Base-by-base conservation (phyloP, 192 early-diverging fungal species). In the Coemansia reversa region DNA sequence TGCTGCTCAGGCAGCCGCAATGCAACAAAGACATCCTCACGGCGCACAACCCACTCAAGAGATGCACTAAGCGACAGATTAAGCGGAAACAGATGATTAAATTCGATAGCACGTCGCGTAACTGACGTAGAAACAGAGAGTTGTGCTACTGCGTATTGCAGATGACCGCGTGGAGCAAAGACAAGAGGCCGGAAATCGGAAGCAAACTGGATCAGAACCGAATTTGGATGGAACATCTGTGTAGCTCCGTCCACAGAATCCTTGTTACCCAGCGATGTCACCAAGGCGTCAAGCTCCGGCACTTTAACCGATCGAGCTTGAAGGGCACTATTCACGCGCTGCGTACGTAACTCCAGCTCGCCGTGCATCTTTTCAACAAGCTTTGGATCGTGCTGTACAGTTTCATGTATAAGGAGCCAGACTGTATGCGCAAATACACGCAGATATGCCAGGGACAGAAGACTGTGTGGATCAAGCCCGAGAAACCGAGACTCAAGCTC, bases 71-170 rank as follows among this genome's bases (percentile, higher is more conserved):
- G 27, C 28, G 60, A 29, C 4, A 81, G 29, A 28, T 50, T 45
- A n/a, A 75, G 58, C 16, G 78, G 78, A 27, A 81, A 81, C 25
- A 65, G n/a, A 39, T 81, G 69, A 63, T 75, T 75, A 39, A 65
- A 75, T 57, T 81, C 69, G 2, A 58, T 30, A 1, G 69, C 33
- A 7, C 27, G 61, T 18, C 55, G 55, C 7, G 55, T n/a, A 14
- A 4, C 20, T 1, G 51, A 4, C 7, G 28, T 32, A 7, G 20
- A 20, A 11, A 7, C 7, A 8, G 28, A 5, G 2, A 32, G 60
- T n/a, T 4, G 63, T 22, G 74, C 74, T 2, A 22, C 14, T 5
- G 70, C 65, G 28, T 58, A 60, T 53, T 72, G 78, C 48, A 69
- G 75, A 28, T 24, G 66, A 2, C 71, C 57, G 5, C 14, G 11